These are phyloP conservation scores for Lepidium sativum DNA, from an alignment of 345 rosid genomes.

Conservation along the genomic window DNA sequence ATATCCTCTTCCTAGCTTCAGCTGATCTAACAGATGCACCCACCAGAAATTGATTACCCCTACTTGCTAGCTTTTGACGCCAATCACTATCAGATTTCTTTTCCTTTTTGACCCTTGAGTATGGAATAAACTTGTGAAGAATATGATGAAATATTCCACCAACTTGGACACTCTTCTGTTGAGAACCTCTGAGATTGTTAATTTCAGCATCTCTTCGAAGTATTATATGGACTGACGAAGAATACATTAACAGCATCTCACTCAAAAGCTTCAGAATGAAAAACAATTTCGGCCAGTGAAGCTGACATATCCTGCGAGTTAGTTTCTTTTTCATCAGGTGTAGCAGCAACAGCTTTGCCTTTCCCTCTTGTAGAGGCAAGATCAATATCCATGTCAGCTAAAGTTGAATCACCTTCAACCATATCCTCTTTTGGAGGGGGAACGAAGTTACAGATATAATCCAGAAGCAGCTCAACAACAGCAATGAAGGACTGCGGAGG, in stretches of 20 bases:
- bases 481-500: slow-evolving; percentile 68
- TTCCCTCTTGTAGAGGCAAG: slow-evolving; percentile 64
- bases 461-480: slow-evolving; percentile 89
- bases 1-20: slow-evolving; percentile 83
- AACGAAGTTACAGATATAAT: slow-evolving; percentile 49
- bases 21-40: slow-evolving; percentile 83
- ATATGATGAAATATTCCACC: slow-evolving; percentile 80
- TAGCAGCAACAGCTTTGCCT: slow-evolving; percentile 75
- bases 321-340: slow-evolving; percentile 47
- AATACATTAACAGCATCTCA: slow-evolving; percentile 76
- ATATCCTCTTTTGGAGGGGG: slow-evolving; percentile 57
- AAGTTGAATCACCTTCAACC: slow-evolving; percentile 35
- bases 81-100: slow-evolving; percentile 75
- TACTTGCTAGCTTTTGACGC: slow-evolving; percentile 74
- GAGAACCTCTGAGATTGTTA: slow-evolving; percentile 44
- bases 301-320: slow-evolving; percentile 58
- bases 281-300: slow-evolving; percentile 72
- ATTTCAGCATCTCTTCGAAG: slow-evolving; percentile 76
- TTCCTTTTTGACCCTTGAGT: slow-evolving; percentile 57
- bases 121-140: slow-evolving; percentile 67
- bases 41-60: slow-evolving; percentile 81
- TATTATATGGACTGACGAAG: slow-evolving; percentile 72
- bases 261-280: slow-evolving; percentile 87
- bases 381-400: slow-evolving; percentile 88
- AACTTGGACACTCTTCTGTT: slow-evolving; percentile 37